Percentiles rank a stretch among this genome's conserved stretches.
Evolutionary conservation across 1,139 yeast genomes (phyloP).

Genomic region (Pichia sp.): DNA sequence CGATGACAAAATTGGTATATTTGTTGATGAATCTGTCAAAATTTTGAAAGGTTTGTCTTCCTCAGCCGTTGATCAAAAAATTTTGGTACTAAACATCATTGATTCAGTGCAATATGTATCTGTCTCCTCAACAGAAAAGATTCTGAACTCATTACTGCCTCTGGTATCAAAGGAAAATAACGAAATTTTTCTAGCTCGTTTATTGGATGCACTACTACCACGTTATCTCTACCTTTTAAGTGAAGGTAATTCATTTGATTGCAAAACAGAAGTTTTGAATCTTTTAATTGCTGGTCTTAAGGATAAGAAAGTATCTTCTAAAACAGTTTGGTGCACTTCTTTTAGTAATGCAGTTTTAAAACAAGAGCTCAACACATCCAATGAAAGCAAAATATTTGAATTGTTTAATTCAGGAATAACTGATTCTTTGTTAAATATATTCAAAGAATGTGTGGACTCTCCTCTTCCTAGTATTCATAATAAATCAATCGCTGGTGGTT

Average conservation of each 20-base stretch:
- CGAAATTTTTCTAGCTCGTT: constrained; percentile 54
- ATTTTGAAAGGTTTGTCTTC: constrained; percentile 58
- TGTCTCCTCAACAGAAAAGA: constrained; percentile 33
- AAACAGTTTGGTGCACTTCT: constrained; percentile 64
- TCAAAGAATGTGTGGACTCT: constrained; percentile 42
- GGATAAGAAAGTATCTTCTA: constrained; percentile 60
- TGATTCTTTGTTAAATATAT: constrained; percentile 36
- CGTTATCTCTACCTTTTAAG: constrained; percentile 36
- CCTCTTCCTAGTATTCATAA: constrained; percentile 49
- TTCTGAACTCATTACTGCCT: constrained; percentile 46
- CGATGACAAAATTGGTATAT: constrained; percentile 28
- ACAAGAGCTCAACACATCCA: constrained; percentile 13
- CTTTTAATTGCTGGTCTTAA: constrained; percentile 54
- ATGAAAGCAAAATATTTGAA: constrained; percentile 9
- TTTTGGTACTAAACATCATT: constrained; percentile 42
- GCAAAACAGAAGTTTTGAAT: constrained; percentile 23
- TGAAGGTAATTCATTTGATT: constrained; percentile 6
- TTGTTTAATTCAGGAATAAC: constrained; percentile 27
- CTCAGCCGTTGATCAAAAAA: constrained; percentile 57
- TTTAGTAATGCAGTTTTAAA: constrained; percentile 38
- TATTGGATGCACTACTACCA: constrained; percentile 48
- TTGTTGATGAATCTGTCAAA: constrained; percentile 53
- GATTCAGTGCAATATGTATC: constrained; percentile 30
- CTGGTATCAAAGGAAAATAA: constrained; percentile 69
- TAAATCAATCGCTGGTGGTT: constrained; percentile 49